phyloP scores from a whole-genome alignment of 2,329 filamentous ascomycete species.

The Pyricularia grisea region DNA sequence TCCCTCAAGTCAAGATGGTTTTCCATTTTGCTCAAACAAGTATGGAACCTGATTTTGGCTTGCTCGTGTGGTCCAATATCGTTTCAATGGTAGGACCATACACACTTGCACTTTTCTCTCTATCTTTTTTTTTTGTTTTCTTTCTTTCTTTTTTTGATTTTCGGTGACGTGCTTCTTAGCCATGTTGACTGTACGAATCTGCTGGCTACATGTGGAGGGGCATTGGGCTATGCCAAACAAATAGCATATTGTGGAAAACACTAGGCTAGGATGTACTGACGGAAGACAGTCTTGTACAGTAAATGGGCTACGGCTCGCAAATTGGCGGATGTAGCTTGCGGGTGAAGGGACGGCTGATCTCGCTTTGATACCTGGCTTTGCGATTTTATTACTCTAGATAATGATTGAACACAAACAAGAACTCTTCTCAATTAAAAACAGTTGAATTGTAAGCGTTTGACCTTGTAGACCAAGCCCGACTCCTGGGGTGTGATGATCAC shows the following conservation, averaged over 20 bases:
- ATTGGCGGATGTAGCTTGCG: not conserved
- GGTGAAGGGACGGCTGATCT: not conserved
- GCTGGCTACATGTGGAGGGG: slow-evolving; percentile 1
- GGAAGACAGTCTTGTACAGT: slow-evolving; percentile 2
- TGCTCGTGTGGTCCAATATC: not conserved
- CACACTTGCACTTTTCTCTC: not conserved
- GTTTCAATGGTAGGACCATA: not conserved
- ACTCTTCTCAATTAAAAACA: not conserved
- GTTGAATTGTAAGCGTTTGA: not conserved
- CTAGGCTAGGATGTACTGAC: not conserved
- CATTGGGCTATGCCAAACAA: slow-evolving; percentile 4
- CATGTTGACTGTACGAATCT: slow-evolving; percentile 3
- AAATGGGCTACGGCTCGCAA: not conserved
- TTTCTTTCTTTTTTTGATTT: not conserved
- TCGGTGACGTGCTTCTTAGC: not conserved
- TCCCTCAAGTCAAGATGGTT: not conserved
- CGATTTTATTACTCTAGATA: slow-evolving; percentile 1
- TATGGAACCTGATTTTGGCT: not conserved
- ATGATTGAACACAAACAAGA: not conserved
- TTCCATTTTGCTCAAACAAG: not conserved
- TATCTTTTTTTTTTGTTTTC: not conserved
- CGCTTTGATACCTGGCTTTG: not conserved
- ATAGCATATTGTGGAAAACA: not conserved
- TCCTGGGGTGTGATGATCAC: not conserved
- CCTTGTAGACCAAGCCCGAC: not conserved